A percentile compares a stretch with the other conserved stretches of the same genome.
Conservation (phyloP, 345 rosid species). For the Salix dunnii region DNA sequence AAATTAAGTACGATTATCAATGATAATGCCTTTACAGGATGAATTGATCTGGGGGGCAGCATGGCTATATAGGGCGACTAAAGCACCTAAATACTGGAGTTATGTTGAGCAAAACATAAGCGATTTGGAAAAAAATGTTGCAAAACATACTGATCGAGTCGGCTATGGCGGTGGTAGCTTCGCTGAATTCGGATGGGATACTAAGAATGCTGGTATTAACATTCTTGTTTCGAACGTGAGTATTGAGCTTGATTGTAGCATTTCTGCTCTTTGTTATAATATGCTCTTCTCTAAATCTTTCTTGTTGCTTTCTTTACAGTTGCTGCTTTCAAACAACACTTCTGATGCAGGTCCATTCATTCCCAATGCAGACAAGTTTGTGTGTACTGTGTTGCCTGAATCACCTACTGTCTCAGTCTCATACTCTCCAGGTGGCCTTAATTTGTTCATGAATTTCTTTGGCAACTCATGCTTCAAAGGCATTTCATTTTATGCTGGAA, state of each 20-base stretch:
- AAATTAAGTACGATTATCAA: no score
- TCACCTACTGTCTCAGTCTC: conserved; percentile 41
- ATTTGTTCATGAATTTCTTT: not conserved
- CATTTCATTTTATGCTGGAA: not conserved
- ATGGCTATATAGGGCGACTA: conserved; percentile 26
- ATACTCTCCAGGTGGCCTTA: conserved; percentile 44
- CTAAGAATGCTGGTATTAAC: conserved; percentile 25
- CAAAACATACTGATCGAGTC: not conserved
- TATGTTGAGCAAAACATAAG: conserved; percentile 32
- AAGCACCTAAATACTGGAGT: conserved; percentile 38
- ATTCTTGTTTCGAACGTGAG: conserved; percentile 18
- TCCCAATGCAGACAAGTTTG: conserved; percentile 36
- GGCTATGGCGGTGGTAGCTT: conserved; percentile 11
- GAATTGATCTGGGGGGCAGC: conserved; percentile 29
- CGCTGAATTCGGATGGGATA: conserved; percentile 33
- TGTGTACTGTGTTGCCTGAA: conserved; percentile 49
- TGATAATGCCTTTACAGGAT: conserved; percentile 11
- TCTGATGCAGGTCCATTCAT: conserved; percentile 19
- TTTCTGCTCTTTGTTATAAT: not conserved
- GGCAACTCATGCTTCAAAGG: not conserved
- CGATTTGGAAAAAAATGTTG: conserved; percentile 15
- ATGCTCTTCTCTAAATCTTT: not conserved
- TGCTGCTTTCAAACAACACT: conserved; percentile 10
- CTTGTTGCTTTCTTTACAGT: conserved; percentile 14
- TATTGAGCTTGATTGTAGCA: not conserved